A percentile compares a stretch with the other conserved stretches of the same genome.
These are phyloP conservation scores for Boletus subparvulus DNA, from an alignment of 768 basidiomycete species.

Conservation along the genomic window DNA sequence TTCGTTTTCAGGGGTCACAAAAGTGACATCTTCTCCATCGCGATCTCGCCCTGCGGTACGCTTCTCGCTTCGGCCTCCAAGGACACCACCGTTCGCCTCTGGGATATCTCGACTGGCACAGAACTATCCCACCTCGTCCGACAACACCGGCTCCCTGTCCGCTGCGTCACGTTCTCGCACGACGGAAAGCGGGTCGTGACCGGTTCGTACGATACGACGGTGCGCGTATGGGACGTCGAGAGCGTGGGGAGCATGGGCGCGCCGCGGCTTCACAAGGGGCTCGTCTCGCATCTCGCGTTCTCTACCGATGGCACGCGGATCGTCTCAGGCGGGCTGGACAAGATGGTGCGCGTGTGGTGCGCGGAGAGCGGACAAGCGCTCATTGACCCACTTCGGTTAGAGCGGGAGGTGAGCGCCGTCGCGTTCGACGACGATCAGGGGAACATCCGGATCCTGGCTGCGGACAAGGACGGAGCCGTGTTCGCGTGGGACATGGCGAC, in stretches of 20 bases:
- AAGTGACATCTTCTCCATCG: constrained; percentile 27
- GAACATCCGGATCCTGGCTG: constrained; percentile 22
- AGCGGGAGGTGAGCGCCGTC: constrained; percentile 19
- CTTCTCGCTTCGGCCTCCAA: constrained; percentile 32
- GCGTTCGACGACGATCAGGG: constrained; percentile 20
- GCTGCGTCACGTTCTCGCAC: constrained; percentile 27
- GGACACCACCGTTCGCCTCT: constrained; percentile 32
- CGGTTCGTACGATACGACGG: constrained; percentile 22
- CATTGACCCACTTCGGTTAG: constrained; percentile 20
- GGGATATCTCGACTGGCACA: constrained; percentile 19
- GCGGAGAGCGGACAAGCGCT: constrained; percentile 20
- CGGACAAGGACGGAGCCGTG: constrained; percentile 21
- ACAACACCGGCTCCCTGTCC: constrained; percentile 27
- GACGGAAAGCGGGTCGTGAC: constrained; percentile 31
- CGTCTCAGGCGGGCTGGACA: constrained; percentile 31
- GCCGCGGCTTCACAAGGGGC: constrained; percentile 26
- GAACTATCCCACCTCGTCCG: constrained; percentile 29
- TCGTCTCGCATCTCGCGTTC: constrained; percentile 28
- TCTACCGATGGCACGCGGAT: constrained; percentile 28
- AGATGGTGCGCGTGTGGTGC: constrained; percentile 32
- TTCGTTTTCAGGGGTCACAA: constrained; percentile 21
- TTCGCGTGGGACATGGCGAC: constrained; percentile 31
- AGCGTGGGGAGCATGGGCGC: constrained; percentile 28
- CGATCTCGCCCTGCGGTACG: constrained; percentile 31
- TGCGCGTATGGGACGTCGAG: constrained; percentile 34